These are phyloP conservation scores for Wakefieldia striispora DNA, from an alignment of 768 basidiomycete species.

Conservation along the genomic window DNA sequence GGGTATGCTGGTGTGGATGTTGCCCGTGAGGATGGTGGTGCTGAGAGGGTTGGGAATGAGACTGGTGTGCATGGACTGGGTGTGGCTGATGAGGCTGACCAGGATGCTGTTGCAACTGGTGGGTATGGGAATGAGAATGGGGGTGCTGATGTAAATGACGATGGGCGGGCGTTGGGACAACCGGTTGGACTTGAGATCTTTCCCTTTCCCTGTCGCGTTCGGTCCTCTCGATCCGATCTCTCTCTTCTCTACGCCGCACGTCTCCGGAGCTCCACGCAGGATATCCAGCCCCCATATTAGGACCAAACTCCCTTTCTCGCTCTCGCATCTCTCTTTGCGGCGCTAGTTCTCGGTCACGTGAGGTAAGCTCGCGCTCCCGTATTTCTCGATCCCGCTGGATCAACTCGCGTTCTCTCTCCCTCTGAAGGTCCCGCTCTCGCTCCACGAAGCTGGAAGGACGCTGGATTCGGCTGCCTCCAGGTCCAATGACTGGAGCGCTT, in stretches of 20 bases:
- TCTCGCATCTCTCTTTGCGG: slow-evolving; percentile 23
- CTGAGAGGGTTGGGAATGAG: slow-evolving; percentile 23
- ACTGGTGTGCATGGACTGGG: slow-evolving; percentile 25
- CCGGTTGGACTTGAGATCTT: slow-evolving; percentile 23
- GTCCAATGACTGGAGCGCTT: slow-evolving; percentile 13
- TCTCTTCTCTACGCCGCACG: slow-evolving; percentile 36
- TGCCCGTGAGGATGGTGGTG: slow-evolving; percentile 29
- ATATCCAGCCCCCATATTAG: slow-evolving; percentile 15
- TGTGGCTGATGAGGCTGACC: slow-evolving; percentile 27
- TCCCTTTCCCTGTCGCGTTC: slow-evolving; percentile 33
- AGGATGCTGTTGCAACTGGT: slow-evolving; percentile 29
- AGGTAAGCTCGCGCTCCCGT: slow-evolving; percentile 19
- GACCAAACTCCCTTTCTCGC: slow-evolving; percentile 28
- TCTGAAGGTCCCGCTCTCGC: slow-evolving; percentile 20
- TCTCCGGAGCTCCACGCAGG: slow-evolving; percentile 34
- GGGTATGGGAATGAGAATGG: slow-evolving; percentile 34
- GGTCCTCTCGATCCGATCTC: slow-evolving; percentile 22
- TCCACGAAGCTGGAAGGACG: slow-evolving; percentile 34
- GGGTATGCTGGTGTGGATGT: slow-evolving; percentile 33
- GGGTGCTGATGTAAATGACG: slow-evolving; percentile 34
- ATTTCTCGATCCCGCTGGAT: slow-evolving; percentile 30
- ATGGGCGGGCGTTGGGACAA: slow-evolving; percentile 26
- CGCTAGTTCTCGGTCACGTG: slow-evolving; percentile 23
- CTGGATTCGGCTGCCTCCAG: slow-evolving; percentile 21
- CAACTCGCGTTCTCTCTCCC: slow-evolving; percentile 27